These are phyloP conservation scores for Boletus insuetus DNA, from an alignment of 768 basidiomycete species.

Conservation along the genomic window DNA sequence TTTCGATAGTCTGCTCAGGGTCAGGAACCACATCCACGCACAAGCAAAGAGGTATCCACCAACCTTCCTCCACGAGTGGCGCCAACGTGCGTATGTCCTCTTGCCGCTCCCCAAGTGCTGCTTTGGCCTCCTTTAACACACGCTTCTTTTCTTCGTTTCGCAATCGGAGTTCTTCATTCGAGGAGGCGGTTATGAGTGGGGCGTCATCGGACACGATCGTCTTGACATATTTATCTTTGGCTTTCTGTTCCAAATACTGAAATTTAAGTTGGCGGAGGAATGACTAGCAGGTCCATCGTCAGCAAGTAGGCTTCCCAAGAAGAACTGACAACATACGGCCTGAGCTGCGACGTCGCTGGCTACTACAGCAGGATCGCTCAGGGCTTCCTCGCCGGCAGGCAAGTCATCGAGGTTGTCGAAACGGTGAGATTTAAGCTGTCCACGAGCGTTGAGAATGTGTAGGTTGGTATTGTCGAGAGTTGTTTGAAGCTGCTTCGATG, in stretches of 20 bases:
- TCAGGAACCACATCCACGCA: neutral
- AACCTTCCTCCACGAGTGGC: slow-evolving; percentile 71
- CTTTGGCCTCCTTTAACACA: slow-evolving; percentile 62
- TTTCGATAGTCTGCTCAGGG: slow-evolving; percentile 52
- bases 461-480: slow-evolving; percentile 24
- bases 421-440: slow-evolving; percentile 23
- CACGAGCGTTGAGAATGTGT: slow-evolving; percentile 22
- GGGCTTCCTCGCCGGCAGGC: slow-evolving; percentile 23
- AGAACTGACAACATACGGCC: slow-evolving; percentile 42
- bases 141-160: slow-evolving; percentile 72
- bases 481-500: slow-evolving; percentile 26
- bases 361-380: slow-evolving; percentile 55
- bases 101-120: slow-evolving; percentile 56
- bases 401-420: slow-evolving; percentile 32
- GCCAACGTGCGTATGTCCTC: slow-evolving; percentile 60
- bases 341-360: slow-evolving; percentile 59
- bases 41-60: neutral
- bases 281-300: slow-evolving; percentile 39
- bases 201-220: slow-evolving; percentile 86
- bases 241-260: slow-evolving; percentile 86
- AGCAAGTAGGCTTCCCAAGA: neutral
- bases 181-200: slow-evolving; percentile 74
- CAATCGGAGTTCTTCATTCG: slow-evolving; percentile 62
- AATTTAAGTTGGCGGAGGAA: slow-evolving; percentile 83
- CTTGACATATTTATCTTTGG: slow-evolving; percentile 85